These are phyloP conservation scores for Akanthomyces dipterigenus DNA, from an alignment of 2,329 filamentous ascomycete genomes.

Conservation along the genomic window DNA sequence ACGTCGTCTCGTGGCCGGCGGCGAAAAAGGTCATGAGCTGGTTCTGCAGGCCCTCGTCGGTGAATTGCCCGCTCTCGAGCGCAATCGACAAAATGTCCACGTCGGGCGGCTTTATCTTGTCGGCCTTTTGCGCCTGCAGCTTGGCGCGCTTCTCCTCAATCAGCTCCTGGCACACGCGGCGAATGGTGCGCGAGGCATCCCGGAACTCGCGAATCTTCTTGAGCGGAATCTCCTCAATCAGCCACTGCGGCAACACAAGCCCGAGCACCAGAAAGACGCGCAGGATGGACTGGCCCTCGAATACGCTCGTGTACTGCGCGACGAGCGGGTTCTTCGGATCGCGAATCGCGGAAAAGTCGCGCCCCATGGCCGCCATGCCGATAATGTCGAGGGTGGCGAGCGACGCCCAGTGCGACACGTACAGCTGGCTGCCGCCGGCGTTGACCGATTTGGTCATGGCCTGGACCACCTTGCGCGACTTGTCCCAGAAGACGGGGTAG, in stretches of 20 bases:
- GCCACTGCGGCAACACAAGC: constrained; percentile 55
- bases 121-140: constrained; percentile 29
- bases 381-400: constrained; percentile 70
- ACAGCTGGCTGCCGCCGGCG: constrained; percentile 37
- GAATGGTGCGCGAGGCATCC: constrained; percentile 51
- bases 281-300: constrained; percentile 37
- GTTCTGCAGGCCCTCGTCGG: constrained; percentile 73
- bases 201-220: constrained; percentile 61
- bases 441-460: constrained; percentile 44
- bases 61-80: constrained; percentile 67
- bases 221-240: constrained; percentile 60
- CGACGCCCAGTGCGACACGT: constrained; percentile 57
- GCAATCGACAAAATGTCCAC: constrained; percentile 77
- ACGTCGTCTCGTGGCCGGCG: constrained; percentile 75
- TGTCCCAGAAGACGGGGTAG: constrained; percentile 78
- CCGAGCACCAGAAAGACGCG: constrained; percentile 50
- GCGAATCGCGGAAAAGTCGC: constrained; percentile 60
- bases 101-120: constrained; percentile 36
- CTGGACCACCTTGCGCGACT: constrained; percentile 60
- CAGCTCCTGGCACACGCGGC: constrained; percentile 59
- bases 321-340: constrained; percentile 55
- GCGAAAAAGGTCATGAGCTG: constrained; percentile 88
- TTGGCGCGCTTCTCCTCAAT: constrained; percentile 62
- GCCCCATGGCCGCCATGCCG: constrained; percentile 62
- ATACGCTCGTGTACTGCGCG: constrained; percentile 48